Evolutionary conservation across 192 early-diverging fungal species (phyloP).

Genomic region (Allomyces macrogynus): DNA sequence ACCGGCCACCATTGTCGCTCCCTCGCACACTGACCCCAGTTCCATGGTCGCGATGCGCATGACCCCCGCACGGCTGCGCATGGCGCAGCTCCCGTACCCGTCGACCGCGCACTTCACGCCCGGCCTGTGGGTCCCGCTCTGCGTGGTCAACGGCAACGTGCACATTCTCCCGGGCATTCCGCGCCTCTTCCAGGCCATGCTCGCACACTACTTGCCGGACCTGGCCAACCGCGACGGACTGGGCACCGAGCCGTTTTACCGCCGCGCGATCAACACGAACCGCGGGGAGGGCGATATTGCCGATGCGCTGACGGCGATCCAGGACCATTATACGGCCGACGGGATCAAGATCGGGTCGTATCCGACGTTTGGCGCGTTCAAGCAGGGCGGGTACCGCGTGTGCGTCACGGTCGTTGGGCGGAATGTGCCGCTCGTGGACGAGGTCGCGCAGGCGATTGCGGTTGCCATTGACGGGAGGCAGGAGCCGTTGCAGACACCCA

Average conservation of each 20-base stretch:
- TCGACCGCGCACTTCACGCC: constrained; percentile 1
- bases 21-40: background rate
- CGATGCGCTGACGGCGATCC: background rate
- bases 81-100: constrained; percentile 38
- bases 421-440: background rate
- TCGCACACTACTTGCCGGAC: constrained; percentile 12
- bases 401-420: background rate
- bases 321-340: background rate
- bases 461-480: background rate
- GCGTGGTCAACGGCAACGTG: constrained; percentile 38
- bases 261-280: background rate
- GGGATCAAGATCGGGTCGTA: background rate
- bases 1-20: no score
- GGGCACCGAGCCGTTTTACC: background rate
- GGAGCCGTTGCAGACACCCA: no score
- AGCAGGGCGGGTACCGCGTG: background rate
- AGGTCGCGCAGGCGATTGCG: background rate
- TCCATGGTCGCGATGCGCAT: background rate
- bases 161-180: constrained; percentile 51
- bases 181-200: constrained; percentile 28
- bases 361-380: background rate
- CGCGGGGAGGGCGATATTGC: background rate
- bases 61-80: constrained; percentile 24
- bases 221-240: background rate
- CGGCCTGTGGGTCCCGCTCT: constrained; percentile 52